Evolutionary conservation across 2,329 filamentous ascomycete species (phyloP), one percentile per base, ranked within the genome.

Genomic region (Biscogniauxia marginata): DNA sequence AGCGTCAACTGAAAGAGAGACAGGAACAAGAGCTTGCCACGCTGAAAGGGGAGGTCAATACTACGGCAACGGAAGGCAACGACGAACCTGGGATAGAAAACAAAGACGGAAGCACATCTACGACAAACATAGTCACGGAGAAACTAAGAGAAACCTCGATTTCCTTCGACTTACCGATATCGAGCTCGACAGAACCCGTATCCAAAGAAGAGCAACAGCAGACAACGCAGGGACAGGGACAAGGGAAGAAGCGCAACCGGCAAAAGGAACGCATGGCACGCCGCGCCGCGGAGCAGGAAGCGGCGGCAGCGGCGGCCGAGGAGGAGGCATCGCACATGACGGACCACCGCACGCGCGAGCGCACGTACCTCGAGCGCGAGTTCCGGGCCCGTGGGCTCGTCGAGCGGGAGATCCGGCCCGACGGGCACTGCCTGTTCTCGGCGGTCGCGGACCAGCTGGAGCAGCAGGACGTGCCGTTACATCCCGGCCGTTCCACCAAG

Each of bases 341-440:
- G 7, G 86, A 96, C 74, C 82, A 87, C 70, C 86, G 90, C 57
- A 81, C 82, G 46, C 75, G 83, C 52, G 92, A 96, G 76, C 81
- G 85, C 64, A 78, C 82, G 51, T 81, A 83, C 48, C 93, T 99
- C 86, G 78, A 83, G 55, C 77, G 77, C 23, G 83, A 84, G 44
- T 88, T 97, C 70, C 75, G 78, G 53, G 76, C 79, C 46, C 76
- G 88, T 55, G 79, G 79, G 0, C 80, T 98, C 16, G 78, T 77
- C 19, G 90, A 97, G 76, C 83, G 89, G 65, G 86, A 91, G 56
- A 92, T 99, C 55, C 83, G 83, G 43, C 91, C 95, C 0, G 93
- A 99, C 73, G 95, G 95, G 0, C 95, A 99, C 75, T 99, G 95
- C 70, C 78, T 99, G 16, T 99, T 98, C 75, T 89, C 91, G 16